phyloP scores from a whole-genome alignment of 73 alveolate species.

The Paramecium primaurelia region DNA sequence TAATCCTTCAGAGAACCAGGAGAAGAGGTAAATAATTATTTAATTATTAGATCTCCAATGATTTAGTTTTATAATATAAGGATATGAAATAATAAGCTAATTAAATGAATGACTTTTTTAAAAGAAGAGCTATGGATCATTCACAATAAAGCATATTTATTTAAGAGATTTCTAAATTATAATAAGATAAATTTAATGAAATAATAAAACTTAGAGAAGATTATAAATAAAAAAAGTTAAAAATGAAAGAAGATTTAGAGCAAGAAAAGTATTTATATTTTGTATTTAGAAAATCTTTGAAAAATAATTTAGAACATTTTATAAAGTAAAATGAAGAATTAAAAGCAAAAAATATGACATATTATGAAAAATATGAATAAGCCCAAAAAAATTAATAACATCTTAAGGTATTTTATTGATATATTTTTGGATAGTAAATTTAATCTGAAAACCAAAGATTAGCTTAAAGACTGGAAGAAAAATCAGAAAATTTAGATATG shows the following conservation, averaged over 20 bases:
- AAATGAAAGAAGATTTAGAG: slow-evolving; percentile 16
- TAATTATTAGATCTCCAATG: neutral
- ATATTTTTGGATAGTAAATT: neutral
- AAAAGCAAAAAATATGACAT: slow-evolving; percentile 16
- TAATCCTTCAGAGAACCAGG: neutral
- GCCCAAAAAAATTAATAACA: neutral
- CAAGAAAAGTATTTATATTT: neutral
- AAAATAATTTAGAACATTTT: neutral
- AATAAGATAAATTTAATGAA: slow-evolving; percentile 19
- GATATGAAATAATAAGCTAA: slow-evolving; percentile 29
- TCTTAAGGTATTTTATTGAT: neutral
- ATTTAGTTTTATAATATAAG: slow-evolving; percentile 3
- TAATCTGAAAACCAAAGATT: neutral
- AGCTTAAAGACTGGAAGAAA: neutral
- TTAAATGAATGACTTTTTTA: slow-evolving; percentile 26
- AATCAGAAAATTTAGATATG: slow-evolving; percentile 5
- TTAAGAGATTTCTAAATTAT: neutral
- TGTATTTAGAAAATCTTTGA: neutral
- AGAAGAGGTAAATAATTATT: neutral
- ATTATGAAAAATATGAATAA: slow-evolving; percentile 3
- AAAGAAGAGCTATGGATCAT: slow-evolving; percentile 27
- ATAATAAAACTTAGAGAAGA: neutral
- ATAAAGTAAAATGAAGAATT: neutral
- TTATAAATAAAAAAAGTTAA: neutral
- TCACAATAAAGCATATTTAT: neutral